Conservation (phyloP, 768 basidiomycete genomes). For the Cyclocybe aegerita region DNA sequence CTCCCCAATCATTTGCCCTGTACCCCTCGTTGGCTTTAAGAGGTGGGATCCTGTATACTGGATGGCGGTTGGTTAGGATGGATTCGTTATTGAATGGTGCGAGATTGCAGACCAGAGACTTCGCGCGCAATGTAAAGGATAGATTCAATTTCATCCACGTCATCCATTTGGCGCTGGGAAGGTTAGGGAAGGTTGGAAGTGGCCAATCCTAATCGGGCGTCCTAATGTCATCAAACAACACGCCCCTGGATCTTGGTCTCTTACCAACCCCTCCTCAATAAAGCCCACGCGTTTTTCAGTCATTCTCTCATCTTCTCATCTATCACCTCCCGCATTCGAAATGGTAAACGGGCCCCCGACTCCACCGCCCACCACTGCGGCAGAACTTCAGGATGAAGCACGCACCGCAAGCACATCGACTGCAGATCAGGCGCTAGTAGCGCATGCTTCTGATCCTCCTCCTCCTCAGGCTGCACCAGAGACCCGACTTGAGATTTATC, state of each 20-base stretch:
- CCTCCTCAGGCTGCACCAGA: constrained; percentile 12
- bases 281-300: neutral
- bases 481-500: constrained; percentile 38
- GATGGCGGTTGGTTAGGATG: constrained; percentile 4
- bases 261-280: neutral
- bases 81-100: constrained; percentile 3
- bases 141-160: constrained; percentile 87
- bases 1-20: constrained; percentile 91
- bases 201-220: too few species aligned
- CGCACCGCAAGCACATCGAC: constrained; percentile 20
- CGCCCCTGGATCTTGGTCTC: too few species aligned
- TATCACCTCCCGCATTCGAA: constrained; percentile 7
- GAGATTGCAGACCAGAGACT: constrained; percentile 65
- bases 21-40: constrained; percentile 86
- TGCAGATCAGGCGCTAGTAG: constrained; percentile 1
- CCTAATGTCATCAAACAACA: too few species aligned
- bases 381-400: constrained; percentile 56
- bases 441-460: constrained; percentile 9
- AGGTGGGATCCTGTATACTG: constrained; percentile 92
- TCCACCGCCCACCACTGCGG: constrained; percentile 57
- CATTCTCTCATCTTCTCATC: neutral
- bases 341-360: constrained; percentile 66
- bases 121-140: constrained; percentile 89
- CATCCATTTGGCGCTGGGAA: constrained; percentile 22
- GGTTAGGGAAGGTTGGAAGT: neutral